Conservation (phyloP, 176 grass and related monocot genomes). For the Echinochloa phyllopogon region DNA sequence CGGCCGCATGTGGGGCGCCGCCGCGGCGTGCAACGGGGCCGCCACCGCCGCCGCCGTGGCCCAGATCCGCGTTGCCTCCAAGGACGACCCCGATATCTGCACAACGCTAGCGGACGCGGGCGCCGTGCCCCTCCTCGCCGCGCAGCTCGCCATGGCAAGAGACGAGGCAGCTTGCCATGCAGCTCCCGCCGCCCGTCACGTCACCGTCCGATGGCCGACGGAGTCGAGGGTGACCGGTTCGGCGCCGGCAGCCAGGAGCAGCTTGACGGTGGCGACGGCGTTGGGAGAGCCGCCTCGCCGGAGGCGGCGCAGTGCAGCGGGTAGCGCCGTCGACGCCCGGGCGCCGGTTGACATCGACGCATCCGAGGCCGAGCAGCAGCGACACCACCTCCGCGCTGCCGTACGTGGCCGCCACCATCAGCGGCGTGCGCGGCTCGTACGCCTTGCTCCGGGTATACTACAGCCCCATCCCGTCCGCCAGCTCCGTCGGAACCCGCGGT, state of each 20-base stretch:
- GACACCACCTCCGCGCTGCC: slow-evolving; percentile 58
- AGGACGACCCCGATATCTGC: slow-evolving; percentile 68
- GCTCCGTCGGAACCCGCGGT: slow-evolving; percentile 32
- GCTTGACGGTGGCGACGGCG: slow-evolving; percentile 57
- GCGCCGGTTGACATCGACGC: slow-evolving; percentile 56
- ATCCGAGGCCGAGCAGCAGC: slow-evolving; percentile 54
- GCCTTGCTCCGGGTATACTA: slow-evolving; percentile 80
- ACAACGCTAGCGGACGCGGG: slow-evolving; percentile 60
- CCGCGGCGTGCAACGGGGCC: too few relatives aligned
- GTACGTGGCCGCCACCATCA: slow-evolving; percentile 90
- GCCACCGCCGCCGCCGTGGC: slow-evolving; percentile 52
- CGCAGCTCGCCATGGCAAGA: slow-evolving; percentile 47
- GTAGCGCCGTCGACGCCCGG: slow-evolving; percentile 52
- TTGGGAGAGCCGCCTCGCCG: slow-evolving; percentile 56
- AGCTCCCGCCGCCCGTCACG: too few relatives aligned
- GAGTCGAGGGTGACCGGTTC: slow-evolving; percentile 58
- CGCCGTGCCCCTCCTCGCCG: slow-evolving; percentile 60
- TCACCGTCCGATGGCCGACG: too few relatives aligned
- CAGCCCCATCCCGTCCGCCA: slow-evolving; percentile 60
- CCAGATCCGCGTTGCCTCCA: slow-evolving; percentile 67
- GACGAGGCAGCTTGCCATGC: too few relatives aligned
- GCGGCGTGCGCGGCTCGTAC: slow-evolving; percentile 70
- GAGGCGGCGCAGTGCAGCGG: slow-evolving; percentile 86
- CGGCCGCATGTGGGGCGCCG: too few relatives aligned
- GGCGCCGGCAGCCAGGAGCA: slow-evolving; percentile 72